Conservation (phyloP, 371 early-diverging fungal genomes). For the Actinomortierella wolfii region DNA sequence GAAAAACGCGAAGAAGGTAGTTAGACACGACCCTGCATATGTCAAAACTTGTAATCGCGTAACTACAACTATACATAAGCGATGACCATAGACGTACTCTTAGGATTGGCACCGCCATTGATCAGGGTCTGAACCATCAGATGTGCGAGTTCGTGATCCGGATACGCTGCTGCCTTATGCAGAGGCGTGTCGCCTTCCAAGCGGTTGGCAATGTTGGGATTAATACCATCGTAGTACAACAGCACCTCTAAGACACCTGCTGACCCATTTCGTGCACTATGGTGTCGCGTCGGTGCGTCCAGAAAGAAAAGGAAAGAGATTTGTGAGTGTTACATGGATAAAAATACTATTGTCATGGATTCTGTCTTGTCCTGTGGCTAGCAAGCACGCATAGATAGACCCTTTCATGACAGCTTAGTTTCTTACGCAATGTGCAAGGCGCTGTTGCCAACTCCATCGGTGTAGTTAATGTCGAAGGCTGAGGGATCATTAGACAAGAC, state of each 20-base stretch:
- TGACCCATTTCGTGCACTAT: constrained; percentile 63
- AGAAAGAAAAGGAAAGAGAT: background rate
- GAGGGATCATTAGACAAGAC: constrained; percentile 31
- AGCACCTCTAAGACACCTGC: constrained; percentile 63
- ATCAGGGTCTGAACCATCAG: constrained; percentile 59
- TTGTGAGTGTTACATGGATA: too few species aligned
- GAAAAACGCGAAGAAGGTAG: background rate
- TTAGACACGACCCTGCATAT: background rate
- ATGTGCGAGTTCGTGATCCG: constrained; percentile 56
- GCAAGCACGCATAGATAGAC: constrained; percentile 1
- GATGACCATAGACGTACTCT: constrained; percentile 23
- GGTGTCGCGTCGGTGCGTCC: background rate
- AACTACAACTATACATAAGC: background rate
- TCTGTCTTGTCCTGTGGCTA: too few species aligned
- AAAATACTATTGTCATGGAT: too few species aligned
- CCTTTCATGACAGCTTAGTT: constrained; percentile 2
- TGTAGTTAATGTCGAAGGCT: constrained; percentile 58
- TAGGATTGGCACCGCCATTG: constrained; percentile 60
- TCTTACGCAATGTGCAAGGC: constrained; percentile 69
- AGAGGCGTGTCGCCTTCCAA: constrained; percentile 66
- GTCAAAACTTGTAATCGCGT: background rate
- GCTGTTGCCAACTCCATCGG: constrained; percentile 63
- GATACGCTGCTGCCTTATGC: constrained; percentile 63
- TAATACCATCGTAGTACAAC: constrained; percentile 49
- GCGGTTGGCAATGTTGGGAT: constrained; percentile 55